A percentile compares a stretch with the other conserved stretches of the same genome.
Evolutionary conservation across 805 yeast species (phyloP).

Genomic region (Kuraishia piskuri): DNA sequence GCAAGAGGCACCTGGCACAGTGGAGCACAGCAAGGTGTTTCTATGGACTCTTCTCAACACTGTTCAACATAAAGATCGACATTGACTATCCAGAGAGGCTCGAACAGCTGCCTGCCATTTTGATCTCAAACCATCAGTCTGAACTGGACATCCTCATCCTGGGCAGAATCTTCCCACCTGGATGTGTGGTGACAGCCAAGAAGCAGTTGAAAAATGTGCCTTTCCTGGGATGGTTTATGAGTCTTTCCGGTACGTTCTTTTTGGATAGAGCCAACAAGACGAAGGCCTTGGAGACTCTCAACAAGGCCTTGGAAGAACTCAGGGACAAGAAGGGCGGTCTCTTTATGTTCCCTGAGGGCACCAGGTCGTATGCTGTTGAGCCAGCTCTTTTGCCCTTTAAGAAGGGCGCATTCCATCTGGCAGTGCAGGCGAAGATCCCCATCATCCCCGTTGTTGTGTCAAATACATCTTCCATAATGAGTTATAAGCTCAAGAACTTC

Average conservation of each 20-base stretch:
- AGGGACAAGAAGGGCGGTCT: slow-evolving; percentile 61
- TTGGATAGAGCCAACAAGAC: slow-evolving; percentile 74
- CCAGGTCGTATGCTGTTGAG: slow-evolving; percentile 69
- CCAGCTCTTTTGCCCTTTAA: slow-evolving; percentile 81
- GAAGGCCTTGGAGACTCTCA: slow-evolving; percentile 69
- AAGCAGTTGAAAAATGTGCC: slow-evolving; percentile 78
- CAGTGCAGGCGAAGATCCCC: slow-evolving; percentile 86
- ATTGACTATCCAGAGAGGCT: slow-evolving; percentile 60
- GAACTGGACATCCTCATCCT: slow-evolving; percentile 76
- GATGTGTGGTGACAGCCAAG: slow-evolving; percentile 90
- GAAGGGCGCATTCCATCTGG: slow-evolving; percentile 97
- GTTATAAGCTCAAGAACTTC: slow-evolving; percentile 53
- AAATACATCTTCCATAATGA: slow-evolving; percentile 71
- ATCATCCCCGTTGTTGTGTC: slow-evolving; percentile 82
- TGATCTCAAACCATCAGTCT: slow-evolving; percentile 86
- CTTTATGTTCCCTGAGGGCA: slow-evolving; percentile 96
- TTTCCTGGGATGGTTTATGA: slow-evolving; percentile 95
- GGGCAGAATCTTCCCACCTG: slow-evolving; percentile 79
- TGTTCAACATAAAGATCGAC: slow-evolving; percentile 64
- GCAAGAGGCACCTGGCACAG: slow-evolving; percentile 77
- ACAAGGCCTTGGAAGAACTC: slow-evolving; percentile 55
- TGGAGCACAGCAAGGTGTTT: slow-evolving; percentile 85
- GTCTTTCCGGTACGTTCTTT: slow-evolving; percentile 82
- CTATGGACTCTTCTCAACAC: slow-evolving; percentile 46
- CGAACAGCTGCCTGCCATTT: slow-evolving; percentile 60